A percentile compares a stretch with the other conserved stretches of the same genome.
phyloP scores from a whole-genome alignment of 2,329 filamentous ascomycete genomes.

The Zymoseptoria crescenta region DNA sequence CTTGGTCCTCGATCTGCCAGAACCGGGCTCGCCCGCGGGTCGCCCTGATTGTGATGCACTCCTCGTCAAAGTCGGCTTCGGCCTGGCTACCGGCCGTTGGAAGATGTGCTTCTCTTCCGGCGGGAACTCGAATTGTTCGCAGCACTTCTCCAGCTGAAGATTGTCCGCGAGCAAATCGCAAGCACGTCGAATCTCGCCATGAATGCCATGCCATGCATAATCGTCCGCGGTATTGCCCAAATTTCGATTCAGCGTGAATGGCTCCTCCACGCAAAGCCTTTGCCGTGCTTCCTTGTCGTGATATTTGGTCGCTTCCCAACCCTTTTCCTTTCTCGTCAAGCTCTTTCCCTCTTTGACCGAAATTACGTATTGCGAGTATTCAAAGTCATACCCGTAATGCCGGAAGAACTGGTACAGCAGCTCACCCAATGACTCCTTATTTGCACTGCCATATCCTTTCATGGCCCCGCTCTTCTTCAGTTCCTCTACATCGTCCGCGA shows the following conservation, averaged over 20 bases:
- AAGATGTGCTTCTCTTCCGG: conserved; percentile 59
- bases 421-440: conserved; percentile 73
- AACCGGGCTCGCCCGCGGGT: conserved; percentile 39
- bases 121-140: conserved; percentile 81
- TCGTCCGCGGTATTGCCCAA: conserved; percentile 95
- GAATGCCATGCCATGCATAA: conserved; percentile 84
- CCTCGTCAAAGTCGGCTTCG: conserved; percentile 46
- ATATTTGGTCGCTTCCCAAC: conserved; percentile 61
- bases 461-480: conserved; percentile 41
- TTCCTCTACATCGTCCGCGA: conserved; percentile 74
- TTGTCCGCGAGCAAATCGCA: conserved; percentile 69
- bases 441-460: conserved; percentile 64
- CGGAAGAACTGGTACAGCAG: conserved; percentile 95
- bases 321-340: conserved; percentile 75
- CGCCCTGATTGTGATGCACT: conserved; percentile 43
- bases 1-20: conserved; percentile 21
- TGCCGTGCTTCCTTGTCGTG: conserved; percentile 49
- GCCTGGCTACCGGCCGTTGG: conserved; percentile 50
- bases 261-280: conserved; percentile 88
- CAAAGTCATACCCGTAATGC: conserved; percentile 86
- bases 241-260: conserved; percentile 84
- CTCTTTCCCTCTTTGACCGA: conserved; percentile 77
- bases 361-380: conserved; percentile 76
- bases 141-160: conserved; percentile 73
- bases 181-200: conserved; percentile 79